Evolutionary conservation across 768 basidiomycete genomes (phyloP).

Genomic region (Lentinula raphanica): DNA sequence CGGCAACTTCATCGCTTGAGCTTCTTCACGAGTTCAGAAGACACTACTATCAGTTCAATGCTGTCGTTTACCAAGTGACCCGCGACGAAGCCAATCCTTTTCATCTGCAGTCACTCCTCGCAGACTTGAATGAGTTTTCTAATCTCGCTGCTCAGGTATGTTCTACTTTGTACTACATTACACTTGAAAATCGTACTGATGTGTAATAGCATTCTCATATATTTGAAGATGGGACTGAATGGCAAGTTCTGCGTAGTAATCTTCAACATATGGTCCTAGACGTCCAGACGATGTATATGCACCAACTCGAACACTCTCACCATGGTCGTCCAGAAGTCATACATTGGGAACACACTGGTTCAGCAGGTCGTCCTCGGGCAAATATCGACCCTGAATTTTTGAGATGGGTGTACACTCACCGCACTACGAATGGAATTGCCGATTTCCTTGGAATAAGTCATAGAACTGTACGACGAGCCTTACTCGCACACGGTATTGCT

Average conservation of each 20-base stretch:
- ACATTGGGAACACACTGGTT: constrained; percentile 6
- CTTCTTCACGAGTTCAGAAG: neutral
- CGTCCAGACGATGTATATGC: neutral
- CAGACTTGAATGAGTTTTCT: neutral
- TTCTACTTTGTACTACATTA: neutral
- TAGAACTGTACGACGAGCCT: neutral
- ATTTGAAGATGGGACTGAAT: neutral
- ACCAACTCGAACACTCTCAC: neutral
- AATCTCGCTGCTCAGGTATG: neutral
- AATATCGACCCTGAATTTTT: constrained; percentile 19
- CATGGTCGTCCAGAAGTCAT: neutral
- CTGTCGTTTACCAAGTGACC: neutral
- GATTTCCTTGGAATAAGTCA: neutral
- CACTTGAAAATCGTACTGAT: neutral
- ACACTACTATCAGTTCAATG: neutral
- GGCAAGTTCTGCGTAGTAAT: neutral
- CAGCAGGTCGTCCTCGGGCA: constrained; percentile 17
- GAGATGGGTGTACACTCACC: neutral
- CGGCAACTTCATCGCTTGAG: too few relatives aligned
- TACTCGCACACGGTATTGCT: neutral
- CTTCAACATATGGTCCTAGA: neutral
- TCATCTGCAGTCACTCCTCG: neutral
- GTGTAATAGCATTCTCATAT: neutral
- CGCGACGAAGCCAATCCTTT: neutral
- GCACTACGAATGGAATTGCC: neutral